phyloP scores from a whole-genome alignment of 2,329 filamentous ascomycete species.

The Alternaria viburni region DNA sequence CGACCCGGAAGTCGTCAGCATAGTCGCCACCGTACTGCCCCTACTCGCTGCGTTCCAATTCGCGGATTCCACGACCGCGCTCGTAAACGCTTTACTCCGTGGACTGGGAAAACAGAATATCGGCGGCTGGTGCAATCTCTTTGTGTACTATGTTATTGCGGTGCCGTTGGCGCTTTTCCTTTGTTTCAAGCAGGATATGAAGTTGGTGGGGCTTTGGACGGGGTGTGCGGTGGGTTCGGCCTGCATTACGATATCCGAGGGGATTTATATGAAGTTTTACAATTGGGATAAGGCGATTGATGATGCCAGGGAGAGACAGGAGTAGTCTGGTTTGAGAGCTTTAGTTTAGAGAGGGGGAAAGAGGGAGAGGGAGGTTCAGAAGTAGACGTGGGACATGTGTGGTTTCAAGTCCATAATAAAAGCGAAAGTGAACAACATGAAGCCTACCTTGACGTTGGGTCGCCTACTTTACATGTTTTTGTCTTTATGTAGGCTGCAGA shows the following conservation, averaged over 20 bases:
- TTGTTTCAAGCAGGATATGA: slow-evolving; percentile 45
- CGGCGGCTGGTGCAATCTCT: slow-evolving; percentile 48
- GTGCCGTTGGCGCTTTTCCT: slow-evolving; percentile 47
- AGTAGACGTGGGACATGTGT: not conserved
- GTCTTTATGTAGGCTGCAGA: not conserved
- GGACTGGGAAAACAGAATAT: slow-evolving; percentile 49
- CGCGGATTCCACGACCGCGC: slow-evolving; percentile 46
- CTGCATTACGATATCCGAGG: slow-evolving; percentile 45
- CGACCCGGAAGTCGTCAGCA: slow-evolving; percentile 43
- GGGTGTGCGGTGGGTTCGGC: slow-evolving; percentile 43
- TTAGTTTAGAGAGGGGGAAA: not conserved
- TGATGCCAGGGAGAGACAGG: slow-evolving; percentile 37
- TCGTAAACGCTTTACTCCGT: slow-evolving; percentile 47
- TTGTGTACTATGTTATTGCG: slow-evolving; percentile 48
- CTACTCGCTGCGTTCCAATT: slow-evolving; percentile 48
- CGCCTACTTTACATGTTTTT: fast-evolving
- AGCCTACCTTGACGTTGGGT: not conserved
- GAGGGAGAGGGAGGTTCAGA: not conserved
- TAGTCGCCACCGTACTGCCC: slow-evolving; percentile 43
- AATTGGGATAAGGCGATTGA: slow-evolving; percentile 42
- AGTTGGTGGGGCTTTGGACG: slow-evolving; percentile 47
- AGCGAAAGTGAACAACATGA: not conserved
- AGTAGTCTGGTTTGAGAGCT: slow-evolving; percentile 8
- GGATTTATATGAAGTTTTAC: slow-evolving; percentile 37
- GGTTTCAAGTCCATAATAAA: not conserved